Evolutionary conservation across 2,329 filamentous ascomycete species (phyloP).

Genomic region (Akanthomyces muscarius): DNA sequence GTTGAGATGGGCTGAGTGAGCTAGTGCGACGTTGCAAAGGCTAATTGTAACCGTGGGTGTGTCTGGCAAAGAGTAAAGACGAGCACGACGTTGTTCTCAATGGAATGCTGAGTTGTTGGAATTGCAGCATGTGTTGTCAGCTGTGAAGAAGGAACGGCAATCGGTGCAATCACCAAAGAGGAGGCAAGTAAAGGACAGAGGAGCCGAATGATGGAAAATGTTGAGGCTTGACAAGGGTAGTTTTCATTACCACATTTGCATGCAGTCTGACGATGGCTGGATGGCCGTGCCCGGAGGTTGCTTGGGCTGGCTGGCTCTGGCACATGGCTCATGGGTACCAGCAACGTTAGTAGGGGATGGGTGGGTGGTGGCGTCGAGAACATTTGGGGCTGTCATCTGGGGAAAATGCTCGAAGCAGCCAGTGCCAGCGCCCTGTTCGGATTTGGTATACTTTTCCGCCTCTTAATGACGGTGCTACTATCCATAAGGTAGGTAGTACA

Average conservation of each 20-base stretch:
- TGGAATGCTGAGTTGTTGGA: neutral
- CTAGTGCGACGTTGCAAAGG: constrained; percentile 1
- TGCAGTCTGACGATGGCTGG: neutral
- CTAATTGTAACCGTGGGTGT: neutral
- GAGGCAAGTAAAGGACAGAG: neutral
- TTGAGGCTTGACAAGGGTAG: neutral
- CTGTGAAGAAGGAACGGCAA: neutral
- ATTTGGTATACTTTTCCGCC: neutral
- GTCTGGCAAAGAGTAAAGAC: neutral
- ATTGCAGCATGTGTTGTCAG: neutral
- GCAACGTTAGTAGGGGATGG: neutral
- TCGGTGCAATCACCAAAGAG: neutral
- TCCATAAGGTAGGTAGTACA: neutral
- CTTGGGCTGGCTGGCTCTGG: too few species aligned
- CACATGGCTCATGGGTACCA: too few species aligned
- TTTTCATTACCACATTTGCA: constrained; percentile 1
- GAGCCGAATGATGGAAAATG: neutral
- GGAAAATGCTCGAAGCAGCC: neutral
- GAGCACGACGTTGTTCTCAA: neutral
- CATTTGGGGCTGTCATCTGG: neutral
- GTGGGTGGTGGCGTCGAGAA: neutral
- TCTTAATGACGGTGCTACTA: neutral
- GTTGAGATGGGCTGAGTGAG: constrained; percentile 1
- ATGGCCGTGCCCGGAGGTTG: too few species aligned
- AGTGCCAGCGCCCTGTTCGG: neutral